Conservation (phyloP, 2,329 filamentous ascomycete species). For the Rhynchosporium agropyri region DNA sequence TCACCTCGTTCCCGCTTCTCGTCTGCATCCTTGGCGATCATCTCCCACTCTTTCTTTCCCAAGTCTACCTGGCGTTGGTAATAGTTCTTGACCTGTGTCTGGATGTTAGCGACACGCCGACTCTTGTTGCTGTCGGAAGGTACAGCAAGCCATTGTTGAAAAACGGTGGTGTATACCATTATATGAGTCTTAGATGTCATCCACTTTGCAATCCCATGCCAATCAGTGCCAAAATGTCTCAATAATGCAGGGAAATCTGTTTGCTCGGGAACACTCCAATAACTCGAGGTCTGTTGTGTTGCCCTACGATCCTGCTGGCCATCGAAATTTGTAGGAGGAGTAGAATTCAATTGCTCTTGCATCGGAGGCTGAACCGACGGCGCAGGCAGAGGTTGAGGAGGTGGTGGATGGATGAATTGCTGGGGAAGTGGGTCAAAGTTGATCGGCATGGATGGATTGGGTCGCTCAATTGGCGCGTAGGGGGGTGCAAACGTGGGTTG, state of each 20-base stretch:
- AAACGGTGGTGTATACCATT: slow-evolving; percentile 63
- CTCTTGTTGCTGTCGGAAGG: slow-evolving; percentile 37
- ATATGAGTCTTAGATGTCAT: slow-evolving; percentile 84
- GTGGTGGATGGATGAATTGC: slow-evolving; percentile 14
- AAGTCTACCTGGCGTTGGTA: slow-evolving; percentile 65
- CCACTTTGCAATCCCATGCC: slow-evolving; percentile 71
- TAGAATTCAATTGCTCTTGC: slow-evolving; percentile 39
- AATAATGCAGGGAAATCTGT: slow-evolving; percentile 75
- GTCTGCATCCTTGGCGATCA: slow-evolving; percentile 62
- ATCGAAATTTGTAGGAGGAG: slow-evolving; percentile 35
- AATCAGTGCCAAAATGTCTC: slow-evolving; percentile 77
- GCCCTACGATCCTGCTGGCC: slow-evolving; percentile 37
- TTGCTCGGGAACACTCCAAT: slow-evolving; percentile 84
- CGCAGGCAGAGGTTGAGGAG: slow-evolving; percentile 16
- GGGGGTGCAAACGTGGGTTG: slow-evolving; percentile 30
- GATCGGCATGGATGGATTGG: slow-evolving; percentile 24
- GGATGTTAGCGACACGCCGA: slow-evolving; percentile 41
- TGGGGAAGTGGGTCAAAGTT: slow-evolving; percentile 32
- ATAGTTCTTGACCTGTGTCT: slow-evolving; percentile 66
- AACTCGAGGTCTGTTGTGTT: slow-evolving; percentile 69
- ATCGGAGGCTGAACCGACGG: slow-evolving; percentile 28
- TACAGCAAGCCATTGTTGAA: slow-evolving; percentile 39
- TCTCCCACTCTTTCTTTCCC: slow-evolving; percentile 60
- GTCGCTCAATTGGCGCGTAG: slow-evolving; percentile 34
- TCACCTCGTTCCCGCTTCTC: slow-evolving; percentile 58